Evolutionary conservation across 768 basidiomycete species (phyloP), one percentile per base, ranked within the genome.

Genomic region (Phanerochaete carnosa): DNA sequence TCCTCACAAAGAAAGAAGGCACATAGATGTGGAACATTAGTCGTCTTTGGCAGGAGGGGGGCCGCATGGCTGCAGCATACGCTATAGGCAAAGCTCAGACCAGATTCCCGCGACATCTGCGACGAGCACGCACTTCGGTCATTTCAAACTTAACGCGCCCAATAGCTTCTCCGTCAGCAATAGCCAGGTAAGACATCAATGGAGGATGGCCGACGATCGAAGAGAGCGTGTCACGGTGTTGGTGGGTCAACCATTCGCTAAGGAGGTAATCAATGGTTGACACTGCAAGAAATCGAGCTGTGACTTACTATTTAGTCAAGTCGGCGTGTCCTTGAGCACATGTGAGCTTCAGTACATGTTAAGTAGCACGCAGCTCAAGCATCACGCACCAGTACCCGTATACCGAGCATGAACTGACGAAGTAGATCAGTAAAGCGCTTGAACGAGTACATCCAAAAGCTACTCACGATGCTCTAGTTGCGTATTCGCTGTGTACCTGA

Each of bases 171-270:
- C 94, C 94, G 65, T 99, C 96, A 15, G 95, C 95, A 68, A 98
- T 86, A 1, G 95, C 88, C 49, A 98, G 80, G 71, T 90, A 99
- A 1, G 92, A 92, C 15, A 87, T 78, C 58, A 99, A 76, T 0
- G 92, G 82, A 3, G 94, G 83, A 72, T 99, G 97, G 1, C 96
- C 94, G 47, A 95, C 87, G 63, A 98, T 95, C 9, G 95, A 90
- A 25, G 95, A 79, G 62, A 93, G 77, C n/a, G 94, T 95, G 73
- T 98, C 96, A 45, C 96, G 87, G 76, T 98, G 95, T 70, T 98
- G 96, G 75, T 98, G 94, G 7, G 94, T 97, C 49, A 96, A 75
- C 96, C 96, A 98, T 71, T 98, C 96, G 75, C 96, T 98, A 69
- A 32, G 39, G 57, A 69, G 64, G 65, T 65, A 12, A 59, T 53